Conservation (phyloP, 2,329 filamentous ascomycete species). For the Gaeumannomyces sp. region DNA sequence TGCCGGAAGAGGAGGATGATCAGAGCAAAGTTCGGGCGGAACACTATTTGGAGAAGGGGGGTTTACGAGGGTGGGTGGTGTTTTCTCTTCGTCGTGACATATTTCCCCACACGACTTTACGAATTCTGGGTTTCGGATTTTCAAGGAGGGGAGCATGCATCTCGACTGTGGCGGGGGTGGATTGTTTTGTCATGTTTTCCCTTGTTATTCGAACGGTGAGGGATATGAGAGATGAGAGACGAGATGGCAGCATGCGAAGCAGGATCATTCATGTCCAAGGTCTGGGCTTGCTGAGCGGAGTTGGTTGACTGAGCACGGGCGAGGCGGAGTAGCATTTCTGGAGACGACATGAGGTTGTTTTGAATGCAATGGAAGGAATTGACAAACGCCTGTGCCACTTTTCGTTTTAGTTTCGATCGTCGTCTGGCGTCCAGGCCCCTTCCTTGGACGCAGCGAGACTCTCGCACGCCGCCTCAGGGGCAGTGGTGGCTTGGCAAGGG, state of each 20-base stretch:
- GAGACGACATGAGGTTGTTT: not conserved
- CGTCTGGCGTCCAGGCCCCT: too few species aligned
- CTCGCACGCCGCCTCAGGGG: not conserved
- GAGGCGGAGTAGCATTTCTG: not conserved
- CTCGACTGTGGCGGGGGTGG: not conserved
- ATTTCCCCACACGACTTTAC: not conserved
- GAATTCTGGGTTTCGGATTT: slow-evolving; percentile 1
- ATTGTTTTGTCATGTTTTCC: not conserved
- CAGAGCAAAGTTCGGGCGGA: not conserved
- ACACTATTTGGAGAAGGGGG: not conserved
- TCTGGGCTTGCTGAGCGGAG: too few species aligned
- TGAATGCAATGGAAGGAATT: not conserved
- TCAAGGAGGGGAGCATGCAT: not conserved
- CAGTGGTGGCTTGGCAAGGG: not conserved
- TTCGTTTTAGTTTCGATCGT: not conserved
- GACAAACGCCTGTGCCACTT: not conserved
- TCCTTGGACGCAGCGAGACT: not conserved
- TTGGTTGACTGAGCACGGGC: not conserved
- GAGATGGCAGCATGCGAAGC: not conserved
- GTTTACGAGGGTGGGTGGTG: not conserved
- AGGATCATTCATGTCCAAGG: not conserved
- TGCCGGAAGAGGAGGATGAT: not conserved
- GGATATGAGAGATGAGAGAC: not conserved
- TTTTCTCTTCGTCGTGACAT: not conserved
- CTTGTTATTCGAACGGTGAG: not conserved